These are phyloP conservation scores for Microstegium vimineum DNA, from an alignment of 176 grass and related monocot genomes.

Conservation along the genomic window DNA sequence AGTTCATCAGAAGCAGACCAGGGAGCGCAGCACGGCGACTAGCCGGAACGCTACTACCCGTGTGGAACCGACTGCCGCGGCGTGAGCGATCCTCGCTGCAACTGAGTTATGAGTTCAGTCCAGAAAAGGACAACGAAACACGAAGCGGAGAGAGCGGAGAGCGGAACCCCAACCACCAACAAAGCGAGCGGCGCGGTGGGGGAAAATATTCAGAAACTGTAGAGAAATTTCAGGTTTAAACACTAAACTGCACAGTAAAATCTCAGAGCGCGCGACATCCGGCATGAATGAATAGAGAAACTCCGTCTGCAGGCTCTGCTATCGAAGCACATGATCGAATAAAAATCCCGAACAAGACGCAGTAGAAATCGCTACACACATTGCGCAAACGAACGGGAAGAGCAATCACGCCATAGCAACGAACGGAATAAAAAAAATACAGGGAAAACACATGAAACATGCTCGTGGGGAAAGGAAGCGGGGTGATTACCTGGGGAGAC, in stretches of 20 bases:
- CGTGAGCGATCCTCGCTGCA: slow-evolving; percentile 18
- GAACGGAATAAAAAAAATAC: background rate
- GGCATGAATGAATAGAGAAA: background rate
- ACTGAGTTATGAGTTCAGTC: background rate
- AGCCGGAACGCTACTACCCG: background rate
- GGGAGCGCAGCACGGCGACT: background rate
- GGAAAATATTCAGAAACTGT: background rate
- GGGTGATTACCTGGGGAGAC: slow-evolving; percentile 19
- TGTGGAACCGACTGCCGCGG: slow-evolving; percentile 10
- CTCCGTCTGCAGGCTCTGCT: background rate
- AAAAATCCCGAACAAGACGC: background rate
- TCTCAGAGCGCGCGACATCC: background rate
- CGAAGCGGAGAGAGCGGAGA: too few species aligned
- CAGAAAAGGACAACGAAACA: background rate
- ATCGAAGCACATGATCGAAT: background rate
- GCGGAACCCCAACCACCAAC: too few species aligned
- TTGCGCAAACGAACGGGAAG: background rate
- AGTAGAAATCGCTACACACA: background rate
- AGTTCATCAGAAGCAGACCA: background rate
- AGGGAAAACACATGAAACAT: background rate
- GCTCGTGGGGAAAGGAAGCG: background rate
- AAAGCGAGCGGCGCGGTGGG: too few species aligned
- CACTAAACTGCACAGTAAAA: slow-evolving; percentile 21
- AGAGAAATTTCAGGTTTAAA: background rate
- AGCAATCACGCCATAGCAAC: background rate